These are phyloP conservation scores for Baorangia bicolor DNA, from an alignment of 768 basidiomycete species.

Conservation along the genomic window DNA sequence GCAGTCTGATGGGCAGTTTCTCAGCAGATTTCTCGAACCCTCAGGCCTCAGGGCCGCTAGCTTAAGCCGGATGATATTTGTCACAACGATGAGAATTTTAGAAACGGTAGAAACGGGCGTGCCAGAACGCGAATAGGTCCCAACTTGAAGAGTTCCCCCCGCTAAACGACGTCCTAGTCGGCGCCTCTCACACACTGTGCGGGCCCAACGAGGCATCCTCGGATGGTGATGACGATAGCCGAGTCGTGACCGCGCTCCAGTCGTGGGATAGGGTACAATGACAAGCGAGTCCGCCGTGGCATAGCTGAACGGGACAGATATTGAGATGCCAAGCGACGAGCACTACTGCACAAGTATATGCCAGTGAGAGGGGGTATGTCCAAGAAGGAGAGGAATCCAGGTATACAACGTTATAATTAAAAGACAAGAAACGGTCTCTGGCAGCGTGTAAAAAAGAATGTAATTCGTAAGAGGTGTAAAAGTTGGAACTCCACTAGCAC, in stretches of 20 bases:
- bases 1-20: background rate
- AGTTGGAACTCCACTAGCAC: too few species aligned
- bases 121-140: background rate
- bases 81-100: background rate
- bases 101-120: background rate
- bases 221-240: background rate
- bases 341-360: background rate
- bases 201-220: background rate
- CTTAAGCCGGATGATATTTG: too few species aligned
- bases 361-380: background rate
- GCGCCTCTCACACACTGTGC: background rate
- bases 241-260: background rate
- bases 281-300: background rate
- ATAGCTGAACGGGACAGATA: background rate
- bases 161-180: background rate
- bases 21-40: background rate
- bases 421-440: background rate
- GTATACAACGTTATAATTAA: background rate
- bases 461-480: background rate
- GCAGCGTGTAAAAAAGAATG: background rate
- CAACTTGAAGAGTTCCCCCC: background rate
- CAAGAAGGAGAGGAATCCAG: background rate
- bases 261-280: background rate
- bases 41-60: background rate
- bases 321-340: background rate